Conservation (phyloP, 805 yeast genomes). For the Crinitomyces ghanaensis region DNA sequence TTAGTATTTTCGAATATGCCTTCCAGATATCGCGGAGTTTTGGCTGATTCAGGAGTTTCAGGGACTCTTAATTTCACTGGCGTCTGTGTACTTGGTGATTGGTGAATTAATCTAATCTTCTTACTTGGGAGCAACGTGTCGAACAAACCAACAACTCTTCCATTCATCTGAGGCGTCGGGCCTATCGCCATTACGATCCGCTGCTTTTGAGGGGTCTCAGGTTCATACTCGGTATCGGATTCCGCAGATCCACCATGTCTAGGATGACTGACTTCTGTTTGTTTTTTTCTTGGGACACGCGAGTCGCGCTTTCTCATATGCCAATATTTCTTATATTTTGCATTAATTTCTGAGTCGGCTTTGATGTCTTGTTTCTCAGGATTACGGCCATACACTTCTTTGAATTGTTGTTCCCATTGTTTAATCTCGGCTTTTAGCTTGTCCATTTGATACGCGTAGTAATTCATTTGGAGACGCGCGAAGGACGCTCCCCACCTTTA, state of each 20-base stretch:
- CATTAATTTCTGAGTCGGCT: conserved; percentile 19
- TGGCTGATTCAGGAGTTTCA: conserved; percentile 7
- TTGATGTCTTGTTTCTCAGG: conserved; percentile 42
- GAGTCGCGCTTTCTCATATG: conserved; percentile 3
- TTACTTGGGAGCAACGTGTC: conserved; percentile 32
- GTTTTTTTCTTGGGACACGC: conserved; percentile 6
- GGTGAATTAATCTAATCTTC: too few relatives aligned
- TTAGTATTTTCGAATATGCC: too few relatives aligned
- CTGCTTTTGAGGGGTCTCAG: conserved; percentile 6
- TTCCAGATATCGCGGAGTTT: conserved; percentile 9
- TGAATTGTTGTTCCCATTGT: conserved; percentile 43
- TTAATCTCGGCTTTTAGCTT: conserved; percentile 36
- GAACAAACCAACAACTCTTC: conserved; percentile 62
- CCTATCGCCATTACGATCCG: conserved; percentile 39
- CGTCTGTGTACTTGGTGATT: conserved; percentile 3
- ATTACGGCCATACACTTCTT: conserved; percentile 28
- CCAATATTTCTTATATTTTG: conserved; percentile 16
- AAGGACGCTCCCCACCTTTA: too few relatives aligned
- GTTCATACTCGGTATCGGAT: conserved; percentile 2
- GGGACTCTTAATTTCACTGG: too few relatives aligned
- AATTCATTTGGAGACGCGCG: too few relatives aligned
- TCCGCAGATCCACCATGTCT: not conserved
- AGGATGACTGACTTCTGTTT: conserved; percentile 1
- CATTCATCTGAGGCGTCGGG: conserved; percentile 81
- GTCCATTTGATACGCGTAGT: conserved; percentile 1